A percentile compares a stretch with the other conserved stretches of the same genome.
These are phyloP conservation scores for Hawksworthiomyces lignivorus DNA, from an alignment of 2,329 filamentous ascomycete species.

Conservation along the genomic window DNA sequence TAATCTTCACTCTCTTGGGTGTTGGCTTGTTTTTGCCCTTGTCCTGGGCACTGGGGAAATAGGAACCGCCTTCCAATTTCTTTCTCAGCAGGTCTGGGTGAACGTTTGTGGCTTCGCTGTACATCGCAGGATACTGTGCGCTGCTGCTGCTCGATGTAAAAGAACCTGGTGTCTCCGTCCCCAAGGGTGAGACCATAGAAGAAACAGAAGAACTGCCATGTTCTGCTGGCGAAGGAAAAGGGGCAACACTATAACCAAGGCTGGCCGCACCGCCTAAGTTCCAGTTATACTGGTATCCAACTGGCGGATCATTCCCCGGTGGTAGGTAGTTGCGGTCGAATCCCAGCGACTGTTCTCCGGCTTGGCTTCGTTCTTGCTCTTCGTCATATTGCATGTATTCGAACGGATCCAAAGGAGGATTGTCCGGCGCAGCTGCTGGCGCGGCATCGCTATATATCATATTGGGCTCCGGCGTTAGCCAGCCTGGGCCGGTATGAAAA, in stretches of 20 bases:
- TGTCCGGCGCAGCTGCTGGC: background rate
- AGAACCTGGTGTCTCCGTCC: background rate
- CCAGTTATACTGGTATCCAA: slow-evolving; percentile 3
- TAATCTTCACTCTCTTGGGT: background rate
- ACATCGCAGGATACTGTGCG: background rate
- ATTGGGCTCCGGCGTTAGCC: background rate
- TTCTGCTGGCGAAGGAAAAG: background rate
- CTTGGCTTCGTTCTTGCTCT: background rate
- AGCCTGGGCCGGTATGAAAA: background rate
- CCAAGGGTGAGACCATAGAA: background rate
- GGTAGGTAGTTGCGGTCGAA: background rate
- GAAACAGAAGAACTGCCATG: background rate
- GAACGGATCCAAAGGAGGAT: background rate
- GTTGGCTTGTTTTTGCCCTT: background rate
- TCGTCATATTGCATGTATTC: background rate
- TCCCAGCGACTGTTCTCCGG: background rate
- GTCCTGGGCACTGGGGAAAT: background rate
- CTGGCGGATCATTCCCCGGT: background rate
- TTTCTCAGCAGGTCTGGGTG: background rate
- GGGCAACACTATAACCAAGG: background rate
- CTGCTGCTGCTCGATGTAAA: slow-evolving; percentile 7
- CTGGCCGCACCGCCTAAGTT: background rate
- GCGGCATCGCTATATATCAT: background rate
- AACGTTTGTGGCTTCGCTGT: background rate
- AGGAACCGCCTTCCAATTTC: background rate